Evolutionary conservation across 495 filamentous ascomycete species (phyloP).

Genomic region (Glonium stellatum): DNA sequence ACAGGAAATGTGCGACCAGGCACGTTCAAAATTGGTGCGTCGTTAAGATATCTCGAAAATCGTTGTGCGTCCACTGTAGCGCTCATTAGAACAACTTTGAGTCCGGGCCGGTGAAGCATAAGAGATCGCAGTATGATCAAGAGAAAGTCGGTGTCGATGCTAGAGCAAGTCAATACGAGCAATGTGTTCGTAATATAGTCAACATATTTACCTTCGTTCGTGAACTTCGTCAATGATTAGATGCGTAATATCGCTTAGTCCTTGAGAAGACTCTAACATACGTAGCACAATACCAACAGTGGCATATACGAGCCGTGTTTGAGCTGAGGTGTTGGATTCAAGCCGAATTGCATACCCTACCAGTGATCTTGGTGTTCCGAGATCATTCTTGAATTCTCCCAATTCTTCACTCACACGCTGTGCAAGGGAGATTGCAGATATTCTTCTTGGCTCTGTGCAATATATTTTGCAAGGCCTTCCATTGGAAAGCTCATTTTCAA

Average conservation of each 20-base stretch:
- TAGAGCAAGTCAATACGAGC: constrained; percentile 10
- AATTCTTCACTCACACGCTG: constrained; percentile 89
- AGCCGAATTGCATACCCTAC: constrained; percentile 91
- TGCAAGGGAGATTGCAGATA: constrained; percentile 90
- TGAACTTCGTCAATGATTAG: constrained; percentile 93
- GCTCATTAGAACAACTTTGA: constrained; percentile 90
- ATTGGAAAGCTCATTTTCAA: constrained; percentile 77
- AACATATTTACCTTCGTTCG: constrained; percentile 52
- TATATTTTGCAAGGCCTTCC: constrained; percentile 85
- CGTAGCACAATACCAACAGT: constrained; percentile 87
- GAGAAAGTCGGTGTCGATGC: constrained; percentile 93
- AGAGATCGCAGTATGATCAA: constrained; percentile 82
- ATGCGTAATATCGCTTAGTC: constrained; percentile 82
- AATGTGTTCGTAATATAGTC: not conserved
- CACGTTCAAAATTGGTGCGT: constrained; percentile 78
- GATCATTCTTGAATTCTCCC: constrained; percentile 70
- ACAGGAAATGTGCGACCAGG: constrained; percentile 94
- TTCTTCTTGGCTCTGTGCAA: constrained; percentile 91
- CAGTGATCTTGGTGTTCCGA: constrained; percentile 75
- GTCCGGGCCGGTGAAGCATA: constrained; percentile 59
- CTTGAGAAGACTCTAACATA: constrained; percentile 84
- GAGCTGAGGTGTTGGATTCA: constrained; percentile 72
- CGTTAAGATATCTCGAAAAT: constrained; percentile 79
- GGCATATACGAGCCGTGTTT: constrained; percentile 82
- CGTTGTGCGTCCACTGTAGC: constrained; percentile 87